A percentile compares a stretch with the other conserved stretches of the same genome.
Evolutionary conservation across 768 basidiomycete species (phyloP).

Genomic region (Phaffia tasmanica): DNA sequence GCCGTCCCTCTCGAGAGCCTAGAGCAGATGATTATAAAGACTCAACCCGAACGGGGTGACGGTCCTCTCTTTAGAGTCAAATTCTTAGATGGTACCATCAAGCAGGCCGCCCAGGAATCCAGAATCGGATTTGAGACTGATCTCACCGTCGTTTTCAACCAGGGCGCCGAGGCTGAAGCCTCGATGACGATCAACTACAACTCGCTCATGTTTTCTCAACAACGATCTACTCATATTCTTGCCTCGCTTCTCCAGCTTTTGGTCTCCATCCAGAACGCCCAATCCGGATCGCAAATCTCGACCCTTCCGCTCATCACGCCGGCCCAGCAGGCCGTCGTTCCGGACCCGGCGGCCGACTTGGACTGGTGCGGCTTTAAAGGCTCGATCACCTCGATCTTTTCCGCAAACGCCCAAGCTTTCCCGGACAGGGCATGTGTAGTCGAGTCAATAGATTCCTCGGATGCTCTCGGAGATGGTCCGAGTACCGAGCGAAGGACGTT

Average conservation of each 20-base stretch:
- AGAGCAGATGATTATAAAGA: conserved; percentile 33
- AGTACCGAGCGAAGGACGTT: conserved; percentile 48
- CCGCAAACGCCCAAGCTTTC: conserved; percentile 63
- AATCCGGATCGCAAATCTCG: conserved; percentile 50
- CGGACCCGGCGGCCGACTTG: conserved; percentile 73
- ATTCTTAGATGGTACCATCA: conserved; percentile 38
- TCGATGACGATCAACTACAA: conserved; percentile 60
- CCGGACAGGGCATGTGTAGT: conserved; percentile 83
- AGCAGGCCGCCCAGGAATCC: conserved; percentile 53
- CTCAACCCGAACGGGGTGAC: conserved; percentile 25
- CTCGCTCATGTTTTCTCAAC: conserved; percentile 75
- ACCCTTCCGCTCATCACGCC: conserved; percentile 69
- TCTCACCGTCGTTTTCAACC: conserved; percentile 16
- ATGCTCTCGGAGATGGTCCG: conserved; percentile 38
- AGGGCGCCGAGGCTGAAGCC: conserved; percentile 5
- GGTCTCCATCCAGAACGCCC: conserved; percentile 46
- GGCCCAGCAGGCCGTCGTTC: conserved; percentile 56
- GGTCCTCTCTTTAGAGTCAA: conserved; percentile 24
- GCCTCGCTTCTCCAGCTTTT: conserved; percentile 76
- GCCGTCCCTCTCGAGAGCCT: conserved; percentile 69
- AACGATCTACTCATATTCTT: conserved; percentile 63
- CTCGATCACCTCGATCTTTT: conserved; percentile 90
- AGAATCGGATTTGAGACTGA: conserved; percentile 37
- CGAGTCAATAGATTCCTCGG: conserved; percentile 50
- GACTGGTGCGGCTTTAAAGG: conserved; percentile 98